A percentile compares a stretch with the other conserved stretches of the same genome.
Conservation (phyloP, 2,329 filamentous ascomycete genomes). For the Fusarium sarcochroum region DNA sequence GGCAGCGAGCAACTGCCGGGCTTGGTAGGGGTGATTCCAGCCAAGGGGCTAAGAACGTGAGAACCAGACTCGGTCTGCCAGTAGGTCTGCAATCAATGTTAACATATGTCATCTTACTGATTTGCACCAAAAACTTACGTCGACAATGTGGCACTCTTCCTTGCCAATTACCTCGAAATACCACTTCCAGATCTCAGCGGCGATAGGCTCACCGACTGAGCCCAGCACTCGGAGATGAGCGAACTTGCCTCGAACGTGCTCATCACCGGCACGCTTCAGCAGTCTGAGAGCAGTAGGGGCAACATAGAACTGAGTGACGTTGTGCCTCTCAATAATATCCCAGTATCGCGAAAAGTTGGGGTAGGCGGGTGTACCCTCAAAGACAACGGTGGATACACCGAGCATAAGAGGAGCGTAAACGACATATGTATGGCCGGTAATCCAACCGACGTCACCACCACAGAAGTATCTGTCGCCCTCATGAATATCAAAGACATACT, state of each 20-base stretch:
- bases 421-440: slow-evolving; percentile 98
- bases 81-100: slow-evolving; percentile 79
- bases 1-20: slow-evolving; percentile 95
- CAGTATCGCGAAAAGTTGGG: slow-evolving; percentile 98
- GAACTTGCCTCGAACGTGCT: slow-evolving; percentile 93
- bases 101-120: slow-evolving; percentile 12
- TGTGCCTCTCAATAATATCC: slow-evolving; percentile 96
- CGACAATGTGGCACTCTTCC: slow-evolving; percentile 92
- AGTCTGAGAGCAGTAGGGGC: slow-evolving; percentile 93
- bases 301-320: slow-evolving; percentile 98
- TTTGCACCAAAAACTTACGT: slow-evolving; percentile 74
- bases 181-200: slow-evolving; percentile 99
- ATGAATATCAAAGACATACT: slow-evolving; percentile 99
- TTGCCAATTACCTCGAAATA: slow-evolving; percentile 96
- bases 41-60: slow-evolving; percentile 93
- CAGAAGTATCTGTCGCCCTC: slow-evolving; percentile 96
- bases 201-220: slow-evolving; percentile 97
- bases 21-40: slow-evolving; percentile 95
- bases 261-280: slow-evolving; percentile 93
- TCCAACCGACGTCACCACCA: slow-evolving; percentile 98
- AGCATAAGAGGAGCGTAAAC: slow-evolving; percentile 95
- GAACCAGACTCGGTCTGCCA: slow-evolving; percentile 99
- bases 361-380: slow-evolving; percentile 97
- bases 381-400: slow-evolving; percentile 94
- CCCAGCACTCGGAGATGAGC: slow-evolving; percentile 90